These are phyloP conservation scores for Saccharomycopsis sp. DNA, from an alignment of 805 yeast genomes.

Conservation along the genomic window DNA sequence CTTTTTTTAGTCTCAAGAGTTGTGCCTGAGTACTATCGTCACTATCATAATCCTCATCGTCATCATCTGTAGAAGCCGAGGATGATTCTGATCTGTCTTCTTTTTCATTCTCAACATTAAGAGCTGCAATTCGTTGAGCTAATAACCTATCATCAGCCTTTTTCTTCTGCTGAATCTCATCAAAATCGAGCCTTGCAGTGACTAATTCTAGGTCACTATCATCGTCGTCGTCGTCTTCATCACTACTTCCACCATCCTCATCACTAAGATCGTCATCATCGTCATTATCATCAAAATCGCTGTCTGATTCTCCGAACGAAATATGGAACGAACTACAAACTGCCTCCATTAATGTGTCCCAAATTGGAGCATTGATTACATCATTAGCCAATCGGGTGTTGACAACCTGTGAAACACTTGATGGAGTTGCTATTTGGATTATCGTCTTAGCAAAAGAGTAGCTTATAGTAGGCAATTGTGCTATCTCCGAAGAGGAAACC, in stretches of 20 bases:
- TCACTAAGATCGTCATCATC: conserved; percentile 5
- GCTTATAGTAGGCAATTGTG: background rate
- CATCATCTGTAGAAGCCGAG: too few species aligned
- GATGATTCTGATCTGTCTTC: too few species aligned
- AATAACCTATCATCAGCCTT: background rate
- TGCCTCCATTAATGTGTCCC: conserved; percentile 22
- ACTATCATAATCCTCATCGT: conserved; percentile 15
- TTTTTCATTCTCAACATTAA: too few species aligned
- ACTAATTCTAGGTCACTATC: background rate
- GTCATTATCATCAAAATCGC: conserved; percentile 11
- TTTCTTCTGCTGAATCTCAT: background rate
- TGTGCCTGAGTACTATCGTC: conserved; percentile 21
- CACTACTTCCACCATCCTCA: background rate
- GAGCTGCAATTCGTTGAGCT: background rate
- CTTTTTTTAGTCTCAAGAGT: conserved; percentile 10
- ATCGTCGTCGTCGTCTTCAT: conserved; percentile 3
- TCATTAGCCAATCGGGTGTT: conserved; percentile 1
- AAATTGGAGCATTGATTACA: conserved; percentile 19
- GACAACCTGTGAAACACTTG: background rate
- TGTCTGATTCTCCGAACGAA: conserved; percentile 13
- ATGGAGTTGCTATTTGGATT: conserved; percentile 1
- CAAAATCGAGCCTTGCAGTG: conserved; percentile 4
- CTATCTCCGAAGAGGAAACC: conserved; percentile 1
- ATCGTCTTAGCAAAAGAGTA: background rate
- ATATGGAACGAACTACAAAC: conserved; percentile 15